Percentiles rank a stretch among this genome's conserved stretches.
Conservation (phyloP, 192 early-diverging fungal genomes). For the Cladochytrium replicatum region DNA sequence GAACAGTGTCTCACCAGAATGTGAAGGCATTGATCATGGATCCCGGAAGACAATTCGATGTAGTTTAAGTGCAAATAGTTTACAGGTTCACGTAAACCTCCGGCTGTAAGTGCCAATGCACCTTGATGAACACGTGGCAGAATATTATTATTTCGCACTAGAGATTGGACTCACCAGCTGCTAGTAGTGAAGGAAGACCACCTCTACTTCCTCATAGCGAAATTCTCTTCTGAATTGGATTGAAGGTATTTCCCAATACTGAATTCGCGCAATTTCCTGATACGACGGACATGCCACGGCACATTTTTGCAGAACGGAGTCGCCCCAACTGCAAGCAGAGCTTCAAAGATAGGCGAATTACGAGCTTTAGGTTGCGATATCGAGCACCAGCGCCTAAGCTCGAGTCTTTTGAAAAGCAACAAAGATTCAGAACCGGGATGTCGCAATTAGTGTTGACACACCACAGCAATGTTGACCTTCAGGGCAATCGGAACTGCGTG, state of each 20-base stretch:
- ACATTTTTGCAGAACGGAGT: constrained; percentile 9
- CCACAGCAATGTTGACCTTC: constrained; percentile 8
- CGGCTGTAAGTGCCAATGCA: not conserved
- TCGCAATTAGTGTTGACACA: too few species aligned
- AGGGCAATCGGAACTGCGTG: constrained; percentile 4
- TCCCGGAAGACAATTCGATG: not conserved
- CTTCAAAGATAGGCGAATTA: not conserved
- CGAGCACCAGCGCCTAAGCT: not conserved
- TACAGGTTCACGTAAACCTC: constrained; percentile 1
- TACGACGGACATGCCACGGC: constrained; percentile 1
- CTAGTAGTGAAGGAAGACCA: not conserved
- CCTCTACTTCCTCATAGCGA: constrained; percentile 2
- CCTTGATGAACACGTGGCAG: too few species aligned
- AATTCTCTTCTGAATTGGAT: not conserved
- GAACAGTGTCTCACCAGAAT: too few species aligned
- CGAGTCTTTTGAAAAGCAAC: not conserved
- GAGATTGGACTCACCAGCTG: constrained; percentile 3
- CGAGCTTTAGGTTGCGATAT: not conserved
- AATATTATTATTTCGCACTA: too few species aligned
- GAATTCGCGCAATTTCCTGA: constrained; percentile 1
- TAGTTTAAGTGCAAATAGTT: constrained; percentile 2
- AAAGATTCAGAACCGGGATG: too few species aligned
- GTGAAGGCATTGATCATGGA: not conserved
- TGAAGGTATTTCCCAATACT: constrained; percentile 4
- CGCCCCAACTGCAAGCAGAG: constrained; percentile 3